Percentiles rank a stretch among this genome's conserved stretches.
Evolutionary conservation across 2,329 filamentous ascomycete genomes (phyloP).

Genomic region (Claviceps digitariae): DNA sequence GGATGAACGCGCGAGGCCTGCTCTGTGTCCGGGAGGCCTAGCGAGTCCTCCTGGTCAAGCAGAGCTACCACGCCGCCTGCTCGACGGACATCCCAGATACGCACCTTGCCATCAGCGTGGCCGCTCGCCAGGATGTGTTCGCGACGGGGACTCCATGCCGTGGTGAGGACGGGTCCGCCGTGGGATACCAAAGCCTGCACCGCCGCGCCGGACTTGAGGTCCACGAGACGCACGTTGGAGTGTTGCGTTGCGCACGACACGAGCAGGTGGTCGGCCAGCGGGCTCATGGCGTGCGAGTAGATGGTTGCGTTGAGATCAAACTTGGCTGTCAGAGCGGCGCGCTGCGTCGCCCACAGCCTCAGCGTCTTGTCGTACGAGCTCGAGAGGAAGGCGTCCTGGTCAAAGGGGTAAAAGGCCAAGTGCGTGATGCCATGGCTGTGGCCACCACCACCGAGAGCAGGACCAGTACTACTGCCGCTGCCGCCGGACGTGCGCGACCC

Average conservation of each 20-base stretch:
- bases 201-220: conserved; percentile 64
- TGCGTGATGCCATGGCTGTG: conserved; percentile 65
- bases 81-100: conserved; percentile 78
- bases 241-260: conserved; percentile 84
- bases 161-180: conserved; percentile 51
- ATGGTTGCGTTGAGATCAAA: conserved; percentile 57
- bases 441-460: too few relatives aligned
- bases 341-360: conserved; percentile 59
- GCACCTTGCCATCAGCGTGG: conserved; percentile 69
- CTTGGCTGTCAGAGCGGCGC: conserved; percentile 44
- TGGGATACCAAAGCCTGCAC: conserved; percentile 60
- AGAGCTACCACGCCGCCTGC: conserved; percentile 63
- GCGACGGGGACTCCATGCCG: conserved; percentile 69
- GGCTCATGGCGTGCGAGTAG: conserved; percentile 67
- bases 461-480: conserved; percentile 10
- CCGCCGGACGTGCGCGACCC: conserved; percentile 3
- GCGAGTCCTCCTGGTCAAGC: conserved; percentile 71
- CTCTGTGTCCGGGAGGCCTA: conserved; percentile 38
- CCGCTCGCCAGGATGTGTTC: conserved; percentile 74
- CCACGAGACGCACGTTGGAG: conserved; percentile 70
- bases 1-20: conserved; percentile 16
- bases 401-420: conserved; percentile 66
- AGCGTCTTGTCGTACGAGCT: conserved; percentile 66
- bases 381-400: conserved; percentile 60
- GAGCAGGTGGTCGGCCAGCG: conserved; percentile 57